A percentile compares a stretch with the other conserved stretches of the same genome.
These are phyloP conservation scores for Colletotrichum sp. DNA, from an alignment of 2,329 filamentous ascomycete species.

Conservation along the genomic window DNA sequence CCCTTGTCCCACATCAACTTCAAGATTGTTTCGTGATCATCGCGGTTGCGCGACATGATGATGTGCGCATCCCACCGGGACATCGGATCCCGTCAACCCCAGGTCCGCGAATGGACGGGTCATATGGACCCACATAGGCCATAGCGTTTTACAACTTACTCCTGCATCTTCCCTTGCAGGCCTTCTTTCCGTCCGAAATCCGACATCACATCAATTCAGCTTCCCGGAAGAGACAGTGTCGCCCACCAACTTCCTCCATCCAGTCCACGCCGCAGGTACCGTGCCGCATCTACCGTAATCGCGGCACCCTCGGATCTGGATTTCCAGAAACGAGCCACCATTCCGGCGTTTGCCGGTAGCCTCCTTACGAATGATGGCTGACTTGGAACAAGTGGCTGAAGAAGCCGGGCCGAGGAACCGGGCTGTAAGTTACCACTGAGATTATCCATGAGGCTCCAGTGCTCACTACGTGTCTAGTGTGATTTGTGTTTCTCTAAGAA, in stretches of 20 bases:
- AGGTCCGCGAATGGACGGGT: not conserved
- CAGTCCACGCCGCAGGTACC: not conserved
- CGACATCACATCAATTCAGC: not conserved
- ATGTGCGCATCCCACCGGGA: not conserved
- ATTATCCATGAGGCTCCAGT: not conserved
- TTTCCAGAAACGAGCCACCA: not conserved
- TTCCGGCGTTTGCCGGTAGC: not conserved
- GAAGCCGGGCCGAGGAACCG: not conserved
- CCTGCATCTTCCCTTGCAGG: not conserved
- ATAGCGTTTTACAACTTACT: not conserved
- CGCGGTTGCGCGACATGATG: not conserved
- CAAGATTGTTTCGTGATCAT: not conserved
- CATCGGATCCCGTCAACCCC: not conserved
- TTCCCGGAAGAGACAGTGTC: not conserved
- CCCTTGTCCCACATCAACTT: not conserved
- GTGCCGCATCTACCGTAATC: not conserved
- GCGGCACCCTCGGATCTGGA: not conserved
- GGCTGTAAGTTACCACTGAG: not conserved
- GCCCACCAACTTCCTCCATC: not conserved
- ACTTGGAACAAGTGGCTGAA: not conserved
- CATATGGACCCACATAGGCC: not conserved
- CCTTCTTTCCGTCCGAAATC: not conserved
- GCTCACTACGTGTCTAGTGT: not conserved
- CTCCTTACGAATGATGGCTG: not conserved
- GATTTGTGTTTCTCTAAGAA: not conserved